phyloP scores from a whole-genome alignment of 2,329 filamentous ascomycete genomes.

The Didymella keratinophila region DNA sequence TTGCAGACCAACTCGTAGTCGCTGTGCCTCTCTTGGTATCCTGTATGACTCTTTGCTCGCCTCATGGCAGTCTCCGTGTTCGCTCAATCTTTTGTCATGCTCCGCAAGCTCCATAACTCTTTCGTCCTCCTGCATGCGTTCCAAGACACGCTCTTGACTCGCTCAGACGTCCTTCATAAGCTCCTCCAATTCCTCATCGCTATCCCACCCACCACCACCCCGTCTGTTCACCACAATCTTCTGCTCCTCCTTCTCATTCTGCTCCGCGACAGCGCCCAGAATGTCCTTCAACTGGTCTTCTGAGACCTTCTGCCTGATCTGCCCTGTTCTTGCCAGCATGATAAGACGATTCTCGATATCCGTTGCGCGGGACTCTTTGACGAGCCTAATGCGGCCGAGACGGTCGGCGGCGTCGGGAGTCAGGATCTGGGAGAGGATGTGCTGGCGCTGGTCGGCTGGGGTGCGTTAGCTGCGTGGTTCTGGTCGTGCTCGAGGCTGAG shows the following conservation, averaged over 20 bases:
- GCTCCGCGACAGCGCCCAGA: constrained; percentile 81
- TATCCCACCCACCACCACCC: constrained; percentile 80
- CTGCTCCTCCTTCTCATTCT: constrained; percentile 65
- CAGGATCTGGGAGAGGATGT: constrained; percentile 90
- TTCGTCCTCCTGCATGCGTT: neutral
- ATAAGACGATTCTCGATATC: constrained; percentile 94
- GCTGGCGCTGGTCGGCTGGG: constrained; percentile 74
- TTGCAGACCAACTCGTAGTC: neutral
- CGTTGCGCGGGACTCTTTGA: constrained; percentile 88
- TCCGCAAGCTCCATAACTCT: neutral
- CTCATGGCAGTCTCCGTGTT: too few relatives aligned
- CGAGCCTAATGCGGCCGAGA: constrained; percentile 90
- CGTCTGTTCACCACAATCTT: constrained; percentile 87
- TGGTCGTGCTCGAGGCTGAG: too few relatives aligned
- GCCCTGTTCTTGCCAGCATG: constrained; percentile 86
- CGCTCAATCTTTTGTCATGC: too few relatives aligned
- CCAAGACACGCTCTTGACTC: neutral
- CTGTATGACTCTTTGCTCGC: too few relatives aligned
- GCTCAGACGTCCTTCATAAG: constrained; percentile 48
- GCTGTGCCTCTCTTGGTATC: too few relatives aligned
- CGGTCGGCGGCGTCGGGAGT: constrained; percentile 93
- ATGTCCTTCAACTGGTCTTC: constrained; percentile 95
- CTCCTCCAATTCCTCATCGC: constrained; percentile 75
- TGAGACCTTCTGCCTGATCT: constrained; percentile 85
- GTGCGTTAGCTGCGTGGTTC: constrained; percentile 13